Conservation (phyloP, 2,329 filamentous ascomycete species). For the Diplodia corticola region DNA sequence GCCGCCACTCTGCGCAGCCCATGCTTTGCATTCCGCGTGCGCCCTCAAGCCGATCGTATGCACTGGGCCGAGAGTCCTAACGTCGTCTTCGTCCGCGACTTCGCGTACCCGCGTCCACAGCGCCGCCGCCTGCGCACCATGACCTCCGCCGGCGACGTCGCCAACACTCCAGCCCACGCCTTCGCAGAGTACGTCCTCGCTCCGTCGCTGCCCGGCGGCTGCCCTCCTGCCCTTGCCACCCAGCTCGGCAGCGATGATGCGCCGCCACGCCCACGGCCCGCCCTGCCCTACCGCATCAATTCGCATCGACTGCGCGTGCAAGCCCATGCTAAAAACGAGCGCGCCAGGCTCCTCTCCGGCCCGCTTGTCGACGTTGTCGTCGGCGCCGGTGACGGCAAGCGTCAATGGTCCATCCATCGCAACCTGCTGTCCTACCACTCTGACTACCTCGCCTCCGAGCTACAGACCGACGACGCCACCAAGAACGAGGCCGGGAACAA, state of each 20-base stretch:
- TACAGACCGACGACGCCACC: slow-evolving; percentile 38
- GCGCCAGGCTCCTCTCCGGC: slow-evolving; percentile 55
- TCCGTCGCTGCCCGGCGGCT: slow-evolving; percentile 16
- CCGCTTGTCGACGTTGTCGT: slow-evolving; percentile 55
- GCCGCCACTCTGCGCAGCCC: slow-evolving; percentile 7
- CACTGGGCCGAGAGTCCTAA: slow-evolving; percentile 18
- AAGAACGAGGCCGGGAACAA: slow-evolving; percentile 40
- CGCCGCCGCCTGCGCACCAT: slow-evolving; percentile 46
- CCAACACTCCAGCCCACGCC: slow-evolving; percentile 48
- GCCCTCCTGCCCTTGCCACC: neutral
- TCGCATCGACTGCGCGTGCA: slow-evolving; percentile 42
- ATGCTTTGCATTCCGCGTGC: neutral
- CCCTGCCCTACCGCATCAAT: slow-evolving; percentile 38
- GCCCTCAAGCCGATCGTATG: slow-evolving; percentile 20
- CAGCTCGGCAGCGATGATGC: neutral
- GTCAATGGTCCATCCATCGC: slow-evolving; percentile 54
- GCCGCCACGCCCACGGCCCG: slow-evolving; percentile 28
- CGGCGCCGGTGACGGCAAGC: slow-evolving; percentile 43
- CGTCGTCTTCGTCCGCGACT: slow-evolving; percentile 40
- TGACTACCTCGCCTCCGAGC: slow-evolving; percentile 44
- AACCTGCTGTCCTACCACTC: slow-evolving; percentile 57
- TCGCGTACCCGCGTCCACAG: slow-evolving; percentile 46
- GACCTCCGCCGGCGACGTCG: slow-evolving; percentile 44
- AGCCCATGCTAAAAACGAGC: slow-evolving; percentile 48
- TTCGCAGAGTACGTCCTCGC: slow-evolving; percentile 54